Evolutionary conservation across 495 filamentous ascomycete species (phyloP), one percentile per base, ranked within the genome.

Genomic region (Antarctomyces pellizariae): DNA sequence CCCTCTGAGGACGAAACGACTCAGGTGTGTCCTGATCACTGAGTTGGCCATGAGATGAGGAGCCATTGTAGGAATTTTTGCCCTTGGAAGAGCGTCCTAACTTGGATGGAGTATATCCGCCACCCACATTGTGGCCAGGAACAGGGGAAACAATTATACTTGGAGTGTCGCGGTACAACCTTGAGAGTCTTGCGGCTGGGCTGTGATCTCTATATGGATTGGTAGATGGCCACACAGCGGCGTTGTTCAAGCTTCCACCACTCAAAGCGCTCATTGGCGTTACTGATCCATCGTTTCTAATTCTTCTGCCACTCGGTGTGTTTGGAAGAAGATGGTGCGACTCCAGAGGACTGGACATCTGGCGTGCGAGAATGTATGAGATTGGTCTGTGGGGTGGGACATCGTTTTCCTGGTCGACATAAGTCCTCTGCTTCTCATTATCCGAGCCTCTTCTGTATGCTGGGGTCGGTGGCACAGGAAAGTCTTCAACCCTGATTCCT

Each of bases 341-440:
- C 14, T 4, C 7, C 7, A 38, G 22, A 8, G 35, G 31, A 33
- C 35, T 37, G 3, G 32, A 26, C 13, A 22, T 25, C 18, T 24
- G 15, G 12, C 35, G 30, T 18, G 14, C 30, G 13, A 15, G 12
- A 13, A 2, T 12, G 2, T 18, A 20, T 6, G 5, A 12, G 9
- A 16, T n/a, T n/a, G n/a, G n/a, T n/a, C n/a, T n/a, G n/a, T n/a
- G n/a, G n/a, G n/a, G n/a, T n/a, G n/a, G n/a, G n/a, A n/a, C n/a
- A n/a, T n/a, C n/a, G n/a, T n/a, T n/a, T n/a, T n/a, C n/a, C n/a
- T n/a, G n/a, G n/a, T n/a, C n/a, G n/a, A n/a, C n/a, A n/a, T n/a
- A n/a, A n/a, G n/a, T n/a, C n/a, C n/a, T n/a, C n/a, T n/a, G n/a
- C n/a, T n/a, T n/a, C n/a, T n/a, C n/a, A n/a, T n/a, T n/a, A n/a